Base-by-base conservation (phyloP, 208 protist species). In the Chromosphaera perkinsii region DNA sequence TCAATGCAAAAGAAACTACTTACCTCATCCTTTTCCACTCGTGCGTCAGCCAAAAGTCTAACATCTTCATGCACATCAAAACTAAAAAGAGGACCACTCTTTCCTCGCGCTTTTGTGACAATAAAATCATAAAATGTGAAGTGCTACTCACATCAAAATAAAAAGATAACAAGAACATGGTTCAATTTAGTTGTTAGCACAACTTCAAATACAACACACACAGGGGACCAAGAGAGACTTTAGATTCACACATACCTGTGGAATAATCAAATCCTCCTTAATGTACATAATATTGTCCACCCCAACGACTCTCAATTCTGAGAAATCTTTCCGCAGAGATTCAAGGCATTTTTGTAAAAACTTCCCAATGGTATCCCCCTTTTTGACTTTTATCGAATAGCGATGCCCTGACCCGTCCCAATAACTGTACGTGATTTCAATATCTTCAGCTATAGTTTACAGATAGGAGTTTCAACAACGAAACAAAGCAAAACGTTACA, bases 71-170 rank as follows among this genome's bases (percentile, higher is more conserved):
- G 85, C 33, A 90, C 88, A 64, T 89, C 86, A 75, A 87, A 91
- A 43, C 76, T 43, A 56, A 87, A 91, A 48, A 91, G 63, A 1
- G 85, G 85, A 36, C 88, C 88, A 33, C 70, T n/a, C 70, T 90
- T 90, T 22, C 86, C 88, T 37, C 83, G 74, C 37, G 88, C 86
- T 47, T 88, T 84, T 17, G 61, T 83, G 10, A 88, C 64, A 29
- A 91, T 91, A 29, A 91, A 66, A 45, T 91, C 88, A 76, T 91
- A 90, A 43, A 91, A 91, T n/a, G 85, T 83, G 66, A 84, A 82
- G 22, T 83, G 60, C 64, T 90, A 76, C 24, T n/a, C n/a, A n/a
- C n/a, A 37, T 61, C 55, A 48, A 72, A 65, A 17, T 79, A 55
- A 1, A 83, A 3, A 51, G 12, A 57, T 36, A 26, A 29, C 35